Conservation (phyloP, 371 early-diverging fungal species). For the Batkoa obscura region DNA sequence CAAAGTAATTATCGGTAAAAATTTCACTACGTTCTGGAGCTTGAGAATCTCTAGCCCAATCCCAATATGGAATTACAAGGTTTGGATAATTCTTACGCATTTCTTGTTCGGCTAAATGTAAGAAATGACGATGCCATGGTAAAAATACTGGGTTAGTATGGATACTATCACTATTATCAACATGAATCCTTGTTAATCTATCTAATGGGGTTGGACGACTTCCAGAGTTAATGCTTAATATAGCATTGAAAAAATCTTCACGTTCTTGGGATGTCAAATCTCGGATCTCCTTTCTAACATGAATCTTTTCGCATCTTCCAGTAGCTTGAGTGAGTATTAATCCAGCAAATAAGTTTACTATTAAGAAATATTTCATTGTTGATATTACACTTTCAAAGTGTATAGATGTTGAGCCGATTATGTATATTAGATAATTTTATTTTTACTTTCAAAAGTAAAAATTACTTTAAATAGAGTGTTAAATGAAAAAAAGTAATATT, state of each 20-base stretch:
- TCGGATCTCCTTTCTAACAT: not conserved
- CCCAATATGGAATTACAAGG: conserved; percentile 4
- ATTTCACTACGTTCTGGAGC: not conserved
- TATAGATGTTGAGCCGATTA: not conserved
- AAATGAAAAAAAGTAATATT: no score
- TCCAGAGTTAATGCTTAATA: not conserved
- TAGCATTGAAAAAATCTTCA: not conserved
- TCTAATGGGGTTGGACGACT: not conserved
- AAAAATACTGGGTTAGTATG: conserved; percentile 1
- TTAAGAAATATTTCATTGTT: no score
- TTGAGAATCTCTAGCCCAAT: not conserved
- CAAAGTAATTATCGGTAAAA: not conserved
- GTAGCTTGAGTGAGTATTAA: no score
- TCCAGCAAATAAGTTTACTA: no score
- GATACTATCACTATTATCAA: not conserved
- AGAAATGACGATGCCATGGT: conserved; percentile 6
- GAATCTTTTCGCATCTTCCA: not conserved
- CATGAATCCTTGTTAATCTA: not conserved
- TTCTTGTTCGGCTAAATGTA: not conserved
- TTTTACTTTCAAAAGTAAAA: no score
- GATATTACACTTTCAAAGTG: no score
- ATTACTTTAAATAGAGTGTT: no score
- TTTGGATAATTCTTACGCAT: not conserved
- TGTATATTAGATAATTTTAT: not conserved
- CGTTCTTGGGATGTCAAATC: not conserved